Base-by-base conservation (phyloP, 2,329 filamentous ascomycete genomes). In the Akanthomyces muscarius region DNA sequence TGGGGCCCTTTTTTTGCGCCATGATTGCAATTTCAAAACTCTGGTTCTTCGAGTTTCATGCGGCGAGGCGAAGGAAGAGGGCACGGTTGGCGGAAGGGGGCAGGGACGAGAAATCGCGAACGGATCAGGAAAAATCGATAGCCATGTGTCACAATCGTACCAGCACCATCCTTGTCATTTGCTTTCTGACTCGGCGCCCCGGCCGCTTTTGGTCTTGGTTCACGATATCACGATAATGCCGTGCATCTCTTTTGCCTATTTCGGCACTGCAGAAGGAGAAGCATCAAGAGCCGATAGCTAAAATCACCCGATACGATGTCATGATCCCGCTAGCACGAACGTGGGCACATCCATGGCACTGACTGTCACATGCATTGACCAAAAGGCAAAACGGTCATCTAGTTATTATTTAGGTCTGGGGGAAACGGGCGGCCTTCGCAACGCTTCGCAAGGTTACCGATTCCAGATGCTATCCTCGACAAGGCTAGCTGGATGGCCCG, bases 181-280 rank as follows among this genome's bases (percentile, higher is more conserved):
- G 23, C 44, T 57, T 18, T 47, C 47, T 60, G 57, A 60, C 57
- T 60, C 57, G 47, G 44, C 47, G 5, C 41, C 47, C 21, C 23
- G 23, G 36, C 47, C 55, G 45, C 36, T 52, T 52, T 60, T 33
- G 47, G 25, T 11, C 18, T 14, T 21, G 21, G 38, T 8, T 10
- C 5, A n/a, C 45, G 21, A 21, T n/a, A 51, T 10, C 10, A n/a
- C 45, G 21, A 21, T n/a, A 42, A 41, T 50, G 44, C 44, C 21
- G 13, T 25, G 7, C 18, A 41, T 42, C 4, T 30, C 45, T 11
- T 25, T 41, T 51, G 11, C 55, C 55, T n/a, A 5, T 59, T 50
- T 57, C n/a, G 44, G 42, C 41, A 33, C n/a, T 18, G 23, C 18
- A 55, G 10, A 25, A 36, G 21, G 4, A 11, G 44, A 1, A 21